Conservation (phyloP, 139 green algal species). For the Diplosphaera chodatii region DNA sequence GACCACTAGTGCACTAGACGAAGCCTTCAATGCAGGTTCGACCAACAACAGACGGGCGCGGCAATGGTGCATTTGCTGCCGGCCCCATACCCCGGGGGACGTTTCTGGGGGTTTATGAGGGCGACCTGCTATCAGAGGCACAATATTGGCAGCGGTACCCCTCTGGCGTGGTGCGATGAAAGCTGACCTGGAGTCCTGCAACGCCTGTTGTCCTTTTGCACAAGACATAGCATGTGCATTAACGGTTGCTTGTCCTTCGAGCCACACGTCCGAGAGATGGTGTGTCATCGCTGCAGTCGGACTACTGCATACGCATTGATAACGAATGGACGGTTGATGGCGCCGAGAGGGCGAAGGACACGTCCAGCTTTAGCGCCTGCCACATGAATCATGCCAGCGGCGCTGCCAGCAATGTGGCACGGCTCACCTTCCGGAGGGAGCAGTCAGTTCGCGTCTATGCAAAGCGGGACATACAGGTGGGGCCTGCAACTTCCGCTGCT, state of each 20-base stretch:
- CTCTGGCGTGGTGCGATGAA: slow-evolving; percentile 37
- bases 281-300: slow-evolving; percentile 22
- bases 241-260: background rate
- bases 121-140: slow-evolving; percentile 35
- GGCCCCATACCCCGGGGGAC: slow-evolving; percentile 21
- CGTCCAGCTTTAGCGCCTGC: slow-evolving; percentile 38
- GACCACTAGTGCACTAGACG: no score
- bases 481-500: no score
- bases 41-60: slow-evolving; percentile 8
- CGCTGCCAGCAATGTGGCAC: slow-evolving; percentile 32
- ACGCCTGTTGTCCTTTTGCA: no score
- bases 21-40: slow-evolving; percentile 1
- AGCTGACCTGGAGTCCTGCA: no score
- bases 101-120: slow-evolving; percentile 40
- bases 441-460: slow-evolving; percentile 38
- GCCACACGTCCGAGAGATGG: no score
- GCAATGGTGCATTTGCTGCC: slow-evolving; percentile 42
- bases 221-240: no score
- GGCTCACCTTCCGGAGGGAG: slow-evolving; percentile 21
- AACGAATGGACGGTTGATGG: slow-evolving; percentile 42
- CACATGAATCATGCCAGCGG: slow-evolving; percentile 55
- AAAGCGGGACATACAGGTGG: slow-evolving; percentile 21
- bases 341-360: slow-evolving; percentile 13
- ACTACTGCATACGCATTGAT: slow-evolving; percentile 39
- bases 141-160: slow-evolving; percentile 45